phyloP scores from a whole-genome alignment of 2,329 filamentous ascomycete species.

The Trichophaea hybrida region DNA sequence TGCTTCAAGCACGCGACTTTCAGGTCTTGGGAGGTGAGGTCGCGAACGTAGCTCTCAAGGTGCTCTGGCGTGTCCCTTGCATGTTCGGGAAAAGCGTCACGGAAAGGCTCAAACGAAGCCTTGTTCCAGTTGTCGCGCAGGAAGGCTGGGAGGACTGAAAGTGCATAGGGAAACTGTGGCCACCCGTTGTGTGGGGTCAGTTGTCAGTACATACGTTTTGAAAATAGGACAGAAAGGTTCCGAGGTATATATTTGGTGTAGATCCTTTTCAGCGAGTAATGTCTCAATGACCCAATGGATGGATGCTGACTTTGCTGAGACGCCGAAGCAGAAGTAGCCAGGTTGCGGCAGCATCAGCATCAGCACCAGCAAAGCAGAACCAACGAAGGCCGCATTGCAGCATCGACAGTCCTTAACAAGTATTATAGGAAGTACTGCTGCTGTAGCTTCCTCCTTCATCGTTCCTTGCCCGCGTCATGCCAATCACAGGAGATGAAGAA shows the following conservation, averaged over 20 bases:
- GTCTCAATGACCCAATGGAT: too few species aligned
- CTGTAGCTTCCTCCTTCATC: too few species aligned
- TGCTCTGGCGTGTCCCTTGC: constrained; percentile 44
- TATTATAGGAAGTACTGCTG: too few species aligned
- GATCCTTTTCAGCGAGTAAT: neutral
- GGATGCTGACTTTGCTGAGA: neutral
- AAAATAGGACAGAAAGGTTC: neutral
- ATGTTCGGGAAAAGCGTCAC: constrained; percentile 54
- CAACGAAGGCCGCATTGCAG: too few species aligned
- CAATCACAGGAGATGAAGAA: neutral
- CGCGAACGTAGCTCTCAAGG: constrained; percentile 51
- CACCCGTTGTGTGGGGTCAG: neutral
- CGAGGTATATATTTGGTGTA: neutral
- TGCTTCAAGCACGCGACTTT: constrained; percentile 66
- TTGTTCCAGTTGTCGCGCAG: constrained; percentile 54
- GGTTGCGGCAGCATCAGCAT: neutral
- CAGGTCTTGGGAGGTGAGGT: constrained; percentile 56
- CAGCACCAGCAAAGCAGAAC: neutral
- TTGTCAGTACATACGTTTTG: neutral
- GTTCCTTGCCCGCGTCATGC: too few species aligned
- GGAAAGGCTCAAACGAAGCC: constrained; percentile 50
- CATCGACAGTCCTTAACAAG: too few species aligned
- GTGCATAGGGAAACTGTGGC: constrained; percentile 60
- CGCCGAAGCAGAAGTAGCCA: neutral
- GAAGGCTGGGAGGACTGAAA: constrained; percentile 49